Percentiles rank a stretch among this genome's conserved stretches.
These are phyloP conservation scores for Collariella sp. DNA, from an alignment of 495 filamentous ascomycete genomes.

Conservation along the genomic window DNA sequence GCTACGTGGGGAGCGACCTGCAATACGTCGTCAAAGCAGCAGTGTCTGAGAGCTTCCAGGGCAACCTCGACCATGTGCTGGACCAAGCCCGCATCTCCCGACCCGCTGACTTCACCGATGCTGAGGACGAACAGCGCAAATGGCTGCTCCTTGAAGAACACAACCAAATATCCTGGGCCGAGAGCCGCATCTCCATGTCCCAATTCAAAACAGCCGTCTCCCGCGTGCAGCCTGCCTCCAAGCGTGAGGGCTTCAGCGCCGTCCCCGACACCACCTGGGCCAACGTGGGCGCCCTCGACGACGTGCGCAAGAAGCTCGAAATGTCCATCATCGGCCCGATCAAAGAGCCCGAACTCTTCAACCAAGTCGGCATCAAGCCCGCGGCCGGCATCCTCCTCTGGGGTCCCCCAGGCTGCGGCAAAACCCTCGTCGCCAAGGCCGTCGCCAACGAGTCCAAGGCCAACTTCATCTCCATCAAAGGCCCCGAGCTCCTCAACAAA, in stretches of 20 bases:
- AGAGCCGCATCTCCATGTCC: conserved; percentile 29
- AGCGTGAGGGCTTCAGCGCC: conserved; percentile 93
- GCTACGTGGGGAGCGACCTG: conserved; percentile 93
- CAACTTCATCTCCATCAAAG: conserved; percentile 97
- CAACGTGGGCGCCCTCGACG: conserved; percentile 77
- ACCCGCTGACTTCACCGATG: conserved; percentile 46
- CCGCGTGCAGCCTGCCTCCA: conserved; percentile 84
- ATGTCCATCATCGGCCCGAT: conserved; percentile 92
- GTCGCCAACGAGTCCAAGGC: conserved; percentile 91
- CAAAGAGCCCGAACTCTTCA: conserved; percentile 70
- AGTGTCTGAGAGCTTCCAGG: conserved; percentile 20
- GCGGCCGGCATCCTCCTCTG: conserved; percentile 90
- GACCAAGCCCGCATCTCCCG: conserved; percentile 15
- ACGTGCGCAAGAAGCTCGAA: conserved; percentile 71
- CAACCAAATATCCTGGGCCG: conserved; percentile 19
- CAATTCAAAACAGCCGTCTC: conserved; percentile 74
- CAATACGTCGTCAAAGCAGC: conserved; percentile 58
- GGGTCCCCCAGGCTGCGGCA: conserved; percentile 95
- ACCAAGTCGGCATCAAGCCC: conserved; percentile 72
- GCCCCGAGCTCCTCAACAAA: conserved; percentile 88
- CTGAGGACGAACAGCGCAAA: conserved; percentile 35
- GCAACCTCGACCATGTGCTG: conserved; percentile 19
- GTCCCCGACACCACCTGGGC: conserved; percentile 96
- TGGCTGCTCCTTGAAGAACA: conserved; percentile 31
- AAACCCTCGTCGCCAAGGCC: conserved; percentile 92